A percentile compares a stretch with the other conserved stretches of the same genome.
These are phyloP conservation scores for Marvania coccoides DNA, from an alignment of 139 green algal genomes.

Conservation along the genomic window DNA sequence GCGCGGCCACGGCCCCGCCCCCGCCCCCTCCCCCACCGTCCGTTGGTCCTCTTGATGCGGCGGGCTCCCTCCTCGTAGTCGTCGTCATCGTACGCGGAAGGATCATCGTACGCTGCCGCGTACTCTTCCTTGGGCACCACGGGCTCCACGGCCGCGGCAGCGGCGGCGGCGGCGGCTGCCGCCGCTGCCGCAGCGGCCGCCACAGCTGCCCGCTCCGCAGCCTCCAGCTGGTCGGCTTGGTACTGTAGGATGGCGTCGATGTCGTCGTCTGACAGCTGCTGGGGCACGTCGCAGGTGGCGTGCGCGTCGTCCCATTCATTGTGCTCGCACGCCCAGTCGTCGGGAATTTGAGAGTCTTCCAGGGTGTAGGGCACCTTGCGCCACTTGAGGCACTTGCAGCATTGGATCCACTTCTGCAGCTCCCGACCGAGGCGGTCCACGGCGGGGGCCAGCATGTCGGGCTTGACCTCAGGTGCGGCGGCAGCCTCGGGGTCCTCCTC, in stretches of 20 bases:
- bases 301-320: conserved; percentile 63
- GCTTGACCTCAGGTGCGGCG: no score
- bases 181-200: not conserved
- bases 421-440: conserved; percentile 12
- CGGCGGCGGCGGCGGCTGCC: no score
- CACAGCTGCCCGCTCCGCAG: not conserved
- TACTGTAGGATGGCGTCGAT: conserved; percentile 57
- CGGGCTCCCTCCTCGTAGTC: conserved; percentile 23
- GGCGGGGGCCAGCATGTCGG: not conserved
- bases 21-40: conserved; percentile 8
- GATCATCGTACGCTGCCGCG: conserved; percentile 6
- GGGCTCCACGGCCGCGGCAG: not conserved
- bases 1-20: conserved; percentile 9
- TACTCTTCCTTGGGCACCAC: not conserved
- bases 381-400: conserved; percentile 70
- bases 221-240: not conserved
- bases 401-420: conserved; percentile 86
- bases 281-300: conserved; percentile 47
- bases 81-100: conserved; percentile 21
- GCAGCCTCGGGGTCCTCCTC: not conserved
- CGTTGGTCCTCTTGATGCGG: not conserved
- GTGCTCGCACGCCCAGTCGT: conserved; percentile 65
- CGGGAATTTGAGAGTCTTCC: conserved; percentile 56
- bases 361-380: conserved; percentile 69
- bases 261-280: conserved; percentile 57